Evolutionary conservation across 2,329 filamentous ascomycete genomes (phyloP).

Genomic region (Exophiala sp.): DNA sequence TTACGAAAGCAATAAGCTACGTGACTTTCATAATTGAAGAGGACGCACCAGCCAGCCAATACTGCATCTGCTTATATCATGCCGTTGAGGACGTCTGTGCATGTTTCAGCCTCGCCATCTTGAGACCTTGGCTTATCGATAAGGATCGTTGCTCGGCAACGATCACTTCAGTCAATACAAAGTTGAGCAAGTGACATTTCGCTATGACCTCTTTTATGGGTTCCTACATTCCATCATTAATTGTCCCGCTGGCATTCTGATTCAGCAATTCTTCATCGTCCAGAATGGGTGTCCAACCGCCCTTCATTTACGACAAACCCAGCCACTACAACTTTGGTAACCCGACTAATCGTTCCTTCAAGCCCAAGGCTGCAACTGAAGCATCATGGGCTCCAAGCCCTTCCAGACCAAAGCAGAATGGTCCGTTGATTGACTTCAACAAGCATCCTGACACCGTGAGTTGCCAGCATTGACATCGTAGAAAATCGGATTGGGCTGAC

Average conservation of each 20-base stretch:
- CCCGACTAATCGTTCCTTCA: constrained; percentile 60
- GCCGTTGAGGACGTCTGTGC: no score
- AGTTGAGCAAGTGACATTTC: not conserved
- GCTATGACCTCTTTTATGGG: not conserved
- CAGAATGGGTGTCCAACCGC: constrained; percentile 56
- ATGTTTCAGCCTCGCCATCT: no score
- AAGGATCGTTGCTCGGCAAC: not conserved
- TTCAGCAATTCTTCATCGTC: constrained; percentile 1
- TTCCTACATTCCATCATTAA: constrained; percentile 4
- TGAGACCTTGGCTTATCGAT: not conserved
- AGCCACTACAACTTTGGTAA: constrained; percentile 52
- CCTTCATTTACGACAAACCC: constrained; percentile 69
- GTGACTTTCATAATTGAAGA: no score
- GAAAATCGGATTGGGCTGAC: not conserved
- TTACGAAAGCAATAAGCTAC: no score
- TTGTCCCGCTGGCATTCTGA: not conserved
- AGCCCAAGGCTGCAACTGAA: constrained; percentile 80
- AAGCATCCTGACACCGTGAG: constrained; percentile 74
- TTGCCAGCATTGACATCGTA: constrained; percentile 16
- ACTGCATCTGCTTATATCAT: no score
- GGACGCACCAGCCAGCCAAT: no score
- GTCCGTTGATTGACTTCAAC: constrained; percentile 78
- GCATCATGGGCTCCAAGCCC: constrained; percentile 68
- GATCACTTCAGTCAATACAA: no score
- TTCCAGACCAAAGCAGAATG: constrained; percentile 62